phyloP scores from a whole-genome alignment of 2,329 filamentous ascomycete species.

The Penicillium sp. region DNA sequence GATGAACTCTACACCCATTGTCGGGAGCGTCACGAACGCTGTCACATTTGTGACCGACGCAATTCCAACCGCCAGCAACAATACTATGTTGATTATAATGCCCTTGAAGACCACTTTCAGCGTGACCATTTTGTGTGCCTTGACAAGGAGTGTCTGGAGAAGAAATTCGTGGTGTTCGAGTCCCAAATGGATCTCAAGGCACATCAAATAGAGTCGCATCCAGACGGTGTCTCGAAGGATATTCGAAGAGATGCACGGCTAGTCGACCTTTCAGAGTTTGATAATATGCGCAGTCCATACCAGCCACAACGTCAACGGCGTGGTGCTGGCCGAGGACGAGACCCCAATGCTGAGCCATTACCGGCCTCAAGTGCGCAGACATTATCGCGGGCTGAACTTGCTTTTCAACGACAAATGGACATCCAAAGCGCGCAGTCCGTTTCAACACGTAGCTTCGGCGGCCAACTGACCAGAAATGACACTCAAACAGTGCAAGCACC shows the following conservation, averaged over 20 bases:
- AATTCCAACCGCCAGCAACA: conserved; percentile 68
- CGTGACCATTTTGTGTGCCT: conserved; percentile 83
- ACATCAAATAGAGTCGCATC: conserved; percentile 83
- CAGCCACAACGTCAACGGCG: conserved; percentile 60
- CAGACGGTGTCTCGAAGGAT: conserved; percentile 76
- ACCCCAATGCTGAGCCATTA: conserved; percentile 80
- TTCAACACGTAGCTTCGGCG: conserved; percentile 78
- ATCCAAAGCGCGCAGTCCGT: conserved; percentile 85
- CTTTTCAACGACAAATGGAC: conserved; percentile 87
- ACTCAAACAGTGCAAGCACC: conserved; percentile 50
- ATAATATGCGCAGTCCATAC: conserved; percentile 74
- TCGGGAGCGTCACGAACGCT: conserved; percentile 88
- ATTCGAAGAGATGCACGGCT: conserved; percentile 76
- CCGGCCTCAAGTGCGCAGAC: conserved; percentile 76
- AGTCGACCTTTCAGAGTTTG: conserved; percentile 85
- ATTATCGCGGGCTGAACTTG: conserved; percentile 79
- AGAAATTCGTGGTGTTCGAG: conserved; percentile 96
- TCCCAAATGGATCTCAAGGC: conserved; percentile 93
- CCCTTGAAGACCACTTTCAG: conserved; percentile 81
- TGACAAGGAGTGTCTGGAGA: conserved; percentile 86
- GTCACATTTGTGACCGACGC: conserved; percentile 83
- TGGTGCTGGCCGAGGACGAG: conserved; percentile 68
- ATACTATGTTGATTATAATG: conserved; percentile 87
- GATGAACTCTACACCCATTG: conserved; percentile 95
- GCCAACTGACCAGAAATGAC: conserved; percentile 66